Evolutionary conservation across 192 early-diverging fungal genomes (phyloP).

Genomic region (Backusella mclennaniae): DNA sequence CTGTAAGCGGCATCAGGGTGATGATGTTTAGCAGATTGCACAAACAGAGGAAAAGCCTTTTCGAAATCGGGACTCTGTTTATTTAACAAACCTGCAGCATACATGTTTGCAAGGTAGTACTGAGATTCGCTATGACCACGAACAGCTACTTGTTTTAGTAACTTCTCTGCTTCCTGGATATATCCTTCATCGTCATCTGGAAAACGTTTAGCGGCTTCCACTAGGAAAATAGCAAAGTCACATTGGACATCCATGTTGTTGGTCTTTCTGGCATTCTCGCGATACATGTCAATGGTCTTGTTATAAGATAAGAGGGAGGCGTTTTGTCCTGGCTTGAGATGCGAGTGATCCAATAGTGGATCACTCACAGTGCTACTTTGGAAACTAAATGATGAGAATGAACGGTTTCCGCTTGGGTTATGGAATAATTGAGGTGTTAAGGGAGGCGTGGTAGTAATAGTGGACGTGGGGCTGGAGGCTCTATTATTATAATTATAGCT

Average conservation of each 20-base stretch:
- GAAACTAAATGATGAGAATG: not conserved
- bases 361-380: not conserved
- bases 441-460: not conserved
- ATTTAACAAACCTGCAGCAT: constrained; percentile 56
- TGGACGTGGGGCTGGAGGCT: not conserved
- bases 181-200: constrained; percentile 21
- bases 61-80: constrained; percentile 59
- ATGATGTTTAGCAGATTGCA: constrained; percentile 63
- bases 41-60: constrained; percentile 61
- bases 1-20: constrained; percentile 61
- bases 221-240: constrained; percentile 66
- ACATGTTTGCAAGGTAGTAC: constrained; percentile 62
- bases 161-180: constrained; percentile 61
- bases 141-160: constrained; percentile 55
- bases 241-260: constrained; percentile 57
- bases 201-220: constrained; percentile 46
- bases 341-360: constrained; percentile 47
- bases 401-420: not conserved
- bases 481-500: not conserved
- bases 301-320: constrained; percentile 54
- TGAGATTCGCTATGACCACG: constrained; percentile 62
- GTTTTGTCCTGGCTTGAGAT: constrained; percentile 58
- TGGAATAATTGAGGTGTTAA: not conserved
- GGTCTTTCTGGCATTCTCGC: constrained; percentile 63
- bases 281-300: constrained; percentile 57